Percentiles rank a stretch among this genome's conserved stretches.
Conservation (phyloP, 352 stramenopile genomes). For the Globisporangium uncinulatum region DNA sequence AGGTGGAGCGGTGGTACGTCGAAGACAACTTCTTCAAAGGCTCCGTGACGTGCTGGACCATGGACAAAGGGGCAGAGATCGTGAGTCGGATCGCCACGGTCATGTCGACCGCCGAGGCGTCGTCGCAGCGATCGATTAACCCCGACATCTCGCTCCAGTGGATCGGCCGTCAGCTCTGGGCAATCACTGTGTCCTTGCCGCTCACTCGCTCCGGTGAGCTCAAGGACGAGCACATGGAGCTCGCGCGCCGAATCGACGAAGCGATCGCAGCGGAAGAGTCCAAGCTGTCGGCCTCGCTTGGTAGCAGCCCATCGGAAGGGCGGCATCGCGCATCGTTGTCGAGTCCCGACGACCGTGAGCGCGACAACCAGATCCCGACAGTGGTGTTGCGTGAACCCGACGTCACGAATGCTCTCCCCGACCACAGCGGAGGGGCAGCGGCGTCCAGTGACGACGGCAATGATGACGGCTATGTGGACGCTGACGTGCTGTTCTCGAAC, state of each 20-base stretch:
- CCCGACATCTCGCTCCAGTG: constrained; percentile 75
- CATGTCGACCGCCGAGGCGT: constrained; percentile 12
- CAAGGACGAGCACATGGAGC: constrained; percentile 52
- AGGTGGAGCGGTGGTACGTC: constrained; percentile 66
- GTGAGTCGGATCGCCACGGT: constrained; percentile 52
- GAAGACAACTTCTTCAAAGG: constrained; percentile 68
- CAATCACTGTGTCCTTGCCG: constrained; percentile 58
- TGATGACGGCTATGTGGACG: neutral
- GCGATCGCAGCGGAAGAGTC: constrained; percentile 34
- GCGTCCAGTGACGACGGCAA: neutral
- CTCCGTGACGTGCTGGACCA: constrained; percentile 73
- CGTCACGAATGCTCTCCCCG: neutral
- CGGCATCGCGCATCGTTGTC: neutral
- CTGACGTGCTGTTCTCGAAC: too few relatives aligned
- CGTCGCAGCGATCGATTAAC: constrained; percentile 26
- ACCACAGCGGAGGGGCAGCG: neutral
- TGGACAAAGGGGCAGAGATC: constrained; percentile 57
- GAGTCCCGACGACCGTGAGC: neutral
- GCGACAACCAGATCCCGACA: constrained; percentile 15
- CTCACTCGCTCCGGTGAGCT: constrained; percentile 53
- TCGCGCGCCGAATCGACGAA: constrained; percentile 59
- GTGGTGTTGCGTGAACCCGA: constrained; percentile 8
- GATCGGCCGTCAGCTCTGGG: constrained; percentile 66
- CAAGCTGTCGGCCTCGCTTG: neutral
- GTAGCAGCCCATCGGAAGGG: constrained; percentile 7